Base-by-base conservation (phyloP, 805 yeast species). In the Candida berthetii region DNA sequence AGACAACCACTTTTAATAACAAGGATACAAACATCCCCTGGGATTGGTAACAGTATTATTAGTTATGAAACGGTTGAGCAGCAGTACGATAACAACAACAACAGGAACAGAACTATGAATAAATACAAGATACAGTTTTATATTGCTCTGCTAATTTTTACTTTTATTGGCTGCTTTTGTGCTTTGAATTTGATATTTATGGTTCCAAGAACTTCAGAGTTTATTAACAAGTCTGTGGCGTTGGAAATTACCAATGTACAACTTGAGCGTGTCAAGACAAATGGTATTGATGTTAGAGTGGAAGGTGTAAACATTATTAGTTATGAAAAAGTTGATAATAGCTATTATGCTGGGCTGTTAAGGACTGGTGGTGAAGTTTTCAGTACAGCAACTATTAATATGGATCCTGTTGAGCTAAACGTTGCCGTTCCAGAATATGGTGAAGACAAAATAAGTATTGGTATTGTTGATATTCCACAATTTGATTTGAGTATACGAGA, bases 401-500 rank as follows among this genome's bases (percentile, higher is more conserved):
- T 65, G 32, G 59, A 60, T 31, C 47, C 59, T 7, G 43, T 66
- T 19, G 59, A 61, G 20, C 36, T 68, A 40, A 40, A 52, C 18
- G 59, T 51, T 17, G 39, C 37, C 22, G 8, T 33, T 17, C 35
- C 35, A 13, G 54, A 38, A 6, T 14, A 45, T 14, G 48, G 46
- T 31, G 54, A 44, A 10, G 36, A 55, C 32, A 29, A 33, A 31
- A 41, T 49, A n/a, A 46, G 48, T 16, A 42, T 69, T 33, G 73
- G 74, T 1, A 43, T 43, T 1, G 60, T 62, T 6, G 47, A 53
- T 15, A 52, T 67, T 1, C 54, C 66, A 2, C 62, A 64, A 14
- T 64, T 69, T 41, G 39, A 44, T 13, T 62, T 68, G 8, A 48
- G 48, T 11, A 61, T 64, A n/a, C 53, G 44, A 4, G 56, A 66